These are phyloP conservation scores for Cadophora sp. DNA, from an alignment of 2,329 filamentous ascomycete species.

Conservation along the genomic window DNA sequence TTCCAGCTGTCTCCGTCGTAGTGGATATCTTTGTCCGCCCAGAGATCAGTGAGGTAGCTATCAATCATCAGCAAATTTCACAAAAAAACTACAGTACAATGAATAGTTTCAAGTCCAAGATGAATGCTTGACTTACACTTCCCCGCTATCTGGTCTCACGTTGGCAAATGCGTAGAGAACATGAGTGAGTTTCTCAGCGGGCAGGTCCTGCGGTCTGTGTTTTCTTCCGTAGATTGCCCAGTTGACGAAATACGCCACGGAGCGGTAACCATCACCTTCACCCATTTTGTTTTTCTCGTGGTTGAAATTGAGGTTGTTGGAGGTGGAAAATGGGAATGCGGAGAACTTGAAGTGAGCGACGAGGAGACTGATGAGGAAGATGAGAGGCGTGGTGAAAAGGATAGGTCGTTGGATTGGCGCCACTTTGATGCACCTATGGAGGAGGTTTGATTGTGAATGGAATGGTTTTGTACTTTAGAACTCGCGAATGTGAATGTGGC, in stretches of 20 bases:
- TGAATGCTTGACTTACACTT: constrained; percentile 62
- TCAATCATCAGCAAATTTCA: constrained; percentile 28
- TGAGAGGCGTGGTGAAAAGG: constrained; percentile 30
- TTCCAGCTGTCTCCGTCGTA: constrained; percentile 74
- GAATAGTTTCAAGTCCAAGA: no score
- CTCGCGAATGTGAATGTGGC: constrained; percentile 25
- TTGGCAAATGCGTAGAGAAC: constrained; percentile 93
- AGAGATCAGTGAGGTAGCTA: constrained; percentile 62
- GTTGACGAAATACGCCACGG: constrained; percentile 53
- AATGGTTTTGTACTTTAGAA: constrained; percentile 13
- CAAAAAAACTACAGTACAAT: neutral
- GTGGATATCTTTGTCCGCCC: constrained; percentile 65
- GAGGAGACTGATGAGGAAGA: constrained; percentile 33
- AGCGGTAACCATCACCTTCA: constrained; percentile 58
- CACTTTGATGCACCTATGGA: constrained; percentile 30
- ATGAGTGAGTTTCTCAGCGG: constrained; percentile 82
- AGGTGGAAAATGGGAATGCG: constrained; percentile 23
- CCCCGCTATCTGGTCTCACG: constrained; percentile 77
- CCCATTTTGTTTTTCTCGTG: constrained; percentile 35
- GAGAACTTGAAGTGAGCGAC: constrained; percentile 31
- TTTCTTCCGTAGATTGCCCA: constrained; percentile 86
- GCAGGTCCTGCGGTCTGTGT: constrained; percentile 84
- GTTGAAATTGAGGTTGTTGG: neutral
- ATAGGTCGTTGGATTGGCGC: constrained; percentile 29
- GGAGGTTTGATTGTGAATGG: neutral